Percentiles rank a stretch among this genome's conserved stretches.
Conservation (phyloP, 169 alveolate species). For the Prorocentrum cordatum region DNA sequence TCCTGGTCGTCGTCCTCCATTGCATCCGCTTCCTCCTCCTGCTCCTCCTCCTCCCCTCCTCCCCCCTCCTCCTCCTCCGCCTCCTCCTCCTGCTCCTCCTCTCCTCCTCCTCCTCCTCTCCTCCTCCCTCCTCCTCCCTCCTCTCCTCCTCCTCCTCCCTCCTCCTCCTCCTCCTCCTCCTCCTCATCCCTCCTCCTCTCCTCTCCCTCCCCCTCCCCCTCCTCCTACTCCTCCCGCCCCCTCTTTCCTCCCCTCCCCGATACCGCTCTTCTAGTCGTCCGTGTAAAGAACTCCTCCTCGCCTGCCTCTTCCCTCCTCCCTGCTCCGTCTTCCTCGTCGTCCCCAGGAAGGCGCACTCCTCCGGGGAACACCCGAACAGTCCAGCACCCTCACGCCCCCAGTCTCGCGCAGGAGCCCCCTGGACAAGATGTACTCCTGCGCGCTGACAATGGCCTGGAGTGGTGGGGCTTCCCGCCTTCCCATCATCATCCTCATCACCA, state of each 20-base stretch:
- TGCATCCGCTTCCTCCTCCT: too few relatives aligned
- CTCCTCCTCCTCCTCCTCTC: background rate
- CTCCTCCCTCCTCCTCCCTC: background rate
- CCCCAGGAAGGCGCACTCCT: background rate
- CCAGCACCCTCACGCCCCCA: background rate
- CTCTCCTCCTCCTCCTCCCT: constrained; percentile 4
- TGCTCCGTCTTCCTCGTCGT: background rate
- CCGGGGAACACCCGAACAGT: background rate
- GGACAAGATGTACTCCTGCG: background rate
- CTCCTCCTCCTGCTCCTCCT: constrained; percentile 1
- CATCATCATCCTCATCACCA: constrained; percentile 40
- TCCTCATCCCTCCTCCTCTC: background rate
- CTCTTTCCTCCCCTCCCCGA: background rate
- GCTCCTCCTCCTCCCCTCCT: too few relatives aligned
- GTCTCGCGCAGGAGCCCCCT: background rate
- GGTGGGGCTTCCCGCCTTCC: constrained; percentile 61
- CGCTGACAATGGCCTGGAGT: constrained; percentile 4
- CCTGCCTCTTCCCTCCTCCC: background rate
- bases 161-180: background rate
- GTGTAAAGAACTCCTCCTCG: background rate
- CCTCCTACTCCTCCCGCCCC: background rate
- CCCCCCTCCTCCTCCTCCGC: background rate
- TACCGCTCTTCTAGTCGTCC: background rate
- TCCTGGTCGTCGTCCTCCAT: too few relatives aligned
- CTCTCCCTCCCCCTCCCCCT: background rate